phyloP scores from a whole-genome alignment of 371 early-diverging fungal genomes.

The Lichtheimia ramosa region DNA sequence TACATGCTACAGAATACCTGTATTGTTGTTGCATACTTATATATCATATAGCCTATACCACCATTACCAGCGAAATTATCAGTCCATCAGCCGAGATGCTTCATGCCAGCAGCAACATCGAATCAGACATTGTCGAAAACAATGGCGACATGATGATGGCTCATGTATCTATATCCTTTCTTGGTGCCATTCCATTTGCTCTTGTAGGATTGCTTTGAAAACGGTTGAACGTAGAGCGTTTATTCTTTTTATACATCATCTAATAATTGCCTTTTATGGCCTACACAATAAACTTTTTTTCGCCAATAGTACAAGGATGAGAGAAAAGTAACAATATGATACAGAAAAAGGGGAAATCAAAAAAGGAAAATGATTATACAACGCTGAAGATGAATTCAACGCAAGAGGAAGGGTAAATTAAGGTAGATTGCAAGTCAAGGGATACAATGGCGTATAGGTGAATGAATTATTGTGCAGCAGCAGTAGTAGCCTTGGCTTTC shows the following conservation, averaged over 20 bases:
- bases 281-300: not conserved
- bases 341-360: not conserved
- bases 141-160: too few species aligned
- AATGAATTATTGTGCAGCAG: constrained; percentile 1
- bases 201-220: not conserved
- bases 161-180: too few species aligned
- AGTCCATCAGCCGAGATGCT: not conserved
- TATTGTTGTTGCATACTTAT: too few species aligned
- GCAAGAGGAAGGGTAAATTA: constrained; percentile 5
- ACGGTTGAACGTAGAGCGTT: constrained; percentile 7
- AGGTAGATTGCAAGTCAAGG: not conserved
- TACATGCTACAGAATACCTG: too few species aligned
- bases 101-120: not conserved
- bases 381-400: constrained; percentile 3
- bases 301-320: not conserved
- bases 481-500: not conserved
- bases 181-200: too few species aligned
- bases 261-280: not conserved
- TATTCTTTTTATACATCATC: not conserved
- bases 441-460: not conserved
- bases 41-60: not conserved
- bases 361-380: not conserved
- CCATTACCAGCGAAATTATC: not conserved
- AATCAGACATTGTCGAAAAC: too few species aligned
- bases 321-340: not conserved